Evolutionary conservation across 208 protist species (phyloP), one percentile per base, ranked within the genome.

Genomic region (Crithidia thermophila): DNA sequence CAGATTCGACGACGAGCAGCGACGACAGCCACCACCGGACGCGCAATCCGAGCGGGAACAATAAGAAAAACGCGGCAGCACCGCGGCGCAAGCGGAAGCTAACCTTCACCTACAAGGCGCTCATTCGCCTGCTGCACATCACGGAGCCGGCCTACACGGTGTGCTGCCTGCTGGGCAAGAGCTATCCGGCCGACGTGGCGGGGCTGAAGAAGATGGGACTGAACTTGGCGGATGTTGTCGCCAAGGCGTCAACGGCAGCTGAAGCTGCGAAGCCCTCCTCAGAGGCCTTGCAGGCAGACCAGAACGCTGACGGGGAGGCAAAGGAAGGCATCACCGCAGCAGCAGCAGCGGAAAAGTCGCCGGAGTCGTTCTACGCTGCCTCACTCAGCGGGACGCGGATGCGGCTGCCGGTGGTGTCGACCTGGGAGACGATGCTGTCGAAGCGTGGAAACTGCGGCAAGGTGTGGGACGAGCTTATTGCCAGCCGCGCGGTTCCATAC

Each of bases 381-480:
- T 30, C 65, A 9, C 49, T 71, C 10, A 84, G 85, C n/a, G 94
- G 94, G 40, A 81, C 73, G 57, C 89, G 97, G n/a, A 98, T 98
- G 97, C 92, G 85, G 7, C 79, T 99, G 49, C 82, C 83, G 3
- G 68, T 93, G 0, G 89, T 94, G 25, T 76, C 84, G 33, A 98
- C 95, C 7, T 99, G 98, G 97, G 96, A 99, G 55, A 97, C 88
- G 10, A 67, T 78, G 45, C 51, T 98, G 1, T 79, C 95, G 3
- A 74, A 74, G 16, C 56, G 81, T 43, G 98, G 98, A 49, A 98
- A 99, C 78, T 86, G 39, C 1, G 82, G 84, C 10, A 33, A 28
- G 6, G 92, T 95, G 4, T 99, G 98, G 96, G 91, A 98, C 66
- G 67, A 73, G 25, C 79, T 98, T 11, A 73, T 98, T n/a, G 81